Evolutionary conservation across 371 early-diverging fungal genomes (phyloP).

Genomic region (Mucor lusitanicus): DNA sequence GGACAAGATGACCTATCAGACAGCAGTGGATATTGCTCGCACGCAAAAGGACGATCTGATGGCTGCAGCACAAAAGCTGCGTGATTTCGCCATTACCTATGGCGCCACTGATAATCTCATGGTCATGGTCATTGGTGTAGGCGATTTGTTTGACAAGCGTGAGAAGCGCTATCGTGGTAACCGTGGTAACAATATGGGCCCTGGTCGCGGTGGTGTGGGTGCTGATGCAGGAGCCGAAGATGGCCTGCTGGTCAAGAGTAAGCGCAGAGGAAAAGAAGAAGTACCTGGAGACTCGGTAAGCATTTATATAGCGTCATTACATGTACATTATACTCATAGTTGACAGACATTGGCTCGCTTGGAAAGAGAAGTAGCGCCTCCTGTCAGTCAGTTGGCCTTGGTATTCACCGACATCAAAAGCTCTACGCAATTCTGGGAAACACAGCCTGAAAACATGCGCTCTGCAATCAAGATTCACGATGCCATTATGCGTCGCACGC

Average conservation of each 20-base stretch:
- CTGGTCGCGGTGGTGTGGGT: slow-evolving; percentile 21
- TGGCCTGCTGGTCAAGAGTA: slow-evolving; percentile 32
- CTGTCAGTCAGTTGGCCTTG: slow-evolving; percentile 81
- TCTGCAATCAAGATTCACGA: slow-evolving; percentile 91
- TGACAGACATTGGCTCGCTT: slow-evolving; percentile 60
- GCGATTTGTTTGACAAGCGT: slow-evolving; percentile 65
- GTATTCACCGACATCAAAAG: slow-evolving; percentile 96
- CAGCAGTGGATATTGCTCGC: slow-evolving; percentile 83
- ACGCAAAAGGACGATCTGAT: slow-evolving; percentile 72
- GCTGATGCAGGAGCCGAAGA: slow-evolving; percentile 17
- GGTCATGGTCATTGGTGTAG: slow-evolving; percentile 86
- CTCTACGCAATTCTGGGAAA: slow-evolving; percentile 95
- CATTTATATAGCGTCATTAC: background rate
- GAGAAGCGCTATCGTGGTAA: slow-evolving; percentile 27
- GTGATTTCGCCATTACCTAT: slow-evolving; percentile 87
- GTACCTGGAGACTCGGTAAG: slow-evolving; percentile 48
- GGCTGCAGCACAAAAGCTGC: slow-evolving; percentile 78
- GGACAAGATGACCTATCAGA: slow-evolving; percentile 80
- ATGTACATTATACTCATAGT: background rate
- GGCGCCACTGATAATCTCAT: slow-evolving; percentile 76
- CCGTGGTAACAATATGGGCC: slow-evolving; percentile 27
- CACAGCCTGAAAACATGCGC: slow-evolving; percentile 83
- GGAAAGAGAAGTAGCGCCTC: slow-evolving; percentile 83
- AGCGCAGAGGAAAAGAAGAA: slow-evolving; percentile 52
- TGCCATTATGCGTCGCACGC: slow-evolving; percentile 78